Conservation (phyloP, 257 asterid species). For the Scutellaria barbata region DNA sequence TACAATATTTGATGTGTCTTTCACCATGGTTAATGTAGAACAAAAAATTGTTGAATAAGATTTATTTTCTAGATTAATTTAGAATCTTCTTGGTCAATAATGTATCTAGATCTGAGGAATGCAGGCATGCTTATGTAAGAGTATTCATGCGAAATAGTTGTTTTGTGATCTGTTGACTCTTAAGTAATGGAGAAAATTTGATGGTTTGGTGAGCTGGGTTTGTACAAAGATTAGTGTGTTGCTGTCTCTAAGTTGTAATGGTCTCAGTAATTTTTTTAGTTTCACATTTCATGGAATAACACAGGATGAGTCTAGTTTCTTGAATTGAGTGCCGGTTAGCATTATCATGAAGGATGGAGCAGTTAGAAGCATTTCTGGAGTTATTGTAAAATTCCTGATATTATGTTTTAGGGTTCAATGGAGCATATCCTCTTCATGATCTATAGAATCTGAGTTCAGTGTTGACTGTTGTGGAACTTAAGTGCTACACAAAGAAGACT, state of each 20-base stretch:
- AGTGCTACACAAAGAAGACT: background rate
- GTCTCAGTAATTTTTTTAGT: no score
- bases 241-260: no score
- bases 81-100: no score
- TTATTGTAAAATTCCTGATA: background rate
- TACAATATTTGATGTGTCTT: conserved; percentile 31
- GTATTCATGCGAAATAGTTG: conserved; percentile 5
- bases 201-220: no score
- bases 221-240: no score
- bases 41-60: background rate
- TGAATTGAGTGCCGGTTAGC: background rate
- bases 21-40: conserved; percentile 14
- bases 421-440: background rate
- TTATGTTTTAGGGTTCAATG: background rate
- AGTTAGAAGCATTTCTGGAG: background rate
- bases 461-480: background rate
- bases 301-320: background rate
- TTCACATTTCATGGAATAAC: no score
- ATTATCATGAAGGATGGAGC: background rate
- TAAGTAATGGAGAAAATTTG: background rate
- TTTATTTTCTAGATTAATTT: background rate
- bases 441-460: background rate
- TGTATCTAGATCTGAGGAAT: conserved; percentile 1
- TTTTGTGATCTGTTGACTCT: background rate
- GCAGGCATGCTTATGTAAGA: background rate